phyloP scores from a whole-genome alignment of 495 filamentous ascomycete species.

The Geoglossum glabrum region DNA sequence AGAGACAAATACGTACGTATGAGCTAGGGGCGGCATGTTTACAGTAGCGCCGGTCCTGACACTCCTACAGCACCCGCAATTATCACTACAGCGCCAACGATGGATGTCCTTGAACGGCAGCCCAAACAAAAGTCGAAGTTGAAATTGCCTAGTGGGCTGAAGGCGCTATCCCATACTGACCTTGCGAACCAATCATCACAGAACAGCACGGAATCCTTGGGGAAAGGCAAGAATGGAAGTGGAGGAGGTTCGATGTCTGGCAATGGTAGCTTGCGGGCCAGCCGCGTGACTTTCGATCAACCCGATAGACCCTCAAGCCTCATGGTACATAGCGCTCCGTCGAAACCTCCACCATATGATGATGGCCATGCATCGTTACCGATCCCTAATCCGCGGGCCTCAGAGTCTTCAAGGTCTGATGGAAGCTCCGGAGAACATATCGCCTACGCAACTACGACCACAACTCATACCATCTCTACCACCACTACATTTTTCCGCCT shows the following conservation, averaged over 20 bases:
- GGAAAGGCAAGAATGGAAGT: background rate
- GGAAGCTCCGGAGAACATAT: slow-evolving; percentile 61
- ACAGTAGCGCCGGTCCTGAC: slow-evolving; percentile 6
- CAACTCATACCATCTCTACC: slow-evolving; percentile 40
- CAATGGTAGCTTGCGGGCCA: slow-evolving; percentile 25
- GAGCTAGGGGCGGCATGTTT: slow-evolving; percentile 26
- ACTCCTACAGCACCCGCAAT: slow-evolving; percentile 54
- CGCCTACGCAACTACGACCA: slow-evolving; percentile 40
- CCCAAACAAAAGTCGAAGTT: slow-evolving; percentile 33
- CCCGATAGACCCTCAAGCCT: slow-evolving; percentile 32
- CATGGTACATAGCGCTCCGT: slow-evolving; percentile 24
- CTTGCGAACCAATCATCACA: background rate
- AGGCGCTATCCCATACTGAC: background rate
- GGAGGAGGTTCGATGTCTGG: slow-evolving; percentile 8
- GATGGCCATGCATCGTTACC: slow-evolving; percentile 46
- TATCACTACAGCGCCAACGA: slow-evolving; percentile 79
- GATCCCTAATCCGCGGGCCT: slow-evolving; percentile 49
- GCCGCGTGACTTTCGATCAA: slow-evolving; percentile 46
- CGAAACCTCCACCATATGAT: slow-evolving; percentile 40
- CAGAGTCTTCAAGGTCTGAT: slow-evolving; percentile 85
- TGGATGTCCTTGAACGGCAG: slow-evolving; percentile 31
- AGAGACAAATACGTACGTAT: slow-evolving; percentile 30
- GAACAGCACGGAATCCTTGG: background rate
- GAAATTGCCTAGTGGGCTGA: slow-evolving; percentile 24
- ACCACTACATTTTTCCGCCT: slow-evolving; percentile 52